phyloP scores from a whole-genome alignment of 2,329 filamentous ascomycete genomes.

The Xylaria sp. region DNA sequence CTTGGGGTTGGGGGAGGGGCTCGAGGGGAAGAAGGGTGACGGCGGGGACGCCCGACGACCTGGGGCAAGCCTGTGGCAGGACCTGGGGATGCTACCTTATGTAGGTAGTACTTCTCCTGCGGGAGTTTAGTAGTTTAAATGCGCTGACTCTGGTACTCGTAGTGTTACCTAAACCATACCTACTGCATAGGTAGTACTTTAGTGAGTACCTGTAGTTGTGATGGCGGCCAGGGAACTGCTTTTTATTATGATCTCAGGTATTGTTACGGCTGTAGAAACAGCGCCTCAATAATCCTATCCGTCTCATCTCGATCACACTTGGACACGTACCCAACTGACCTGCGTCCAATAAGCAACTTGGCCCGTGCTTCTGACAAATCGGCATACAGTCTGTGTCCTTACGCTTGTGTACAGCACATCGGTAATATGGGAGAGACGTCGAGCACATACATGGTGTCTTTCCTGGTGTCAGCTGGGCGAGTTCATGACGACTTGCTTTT shows the following conservation, averaged over 20 bases:
- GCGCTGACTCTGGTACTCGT: not conserved
- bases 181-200: too few relatives aligned
- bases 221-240: slow-evolving; percentile 2
- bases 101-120: not conserved
- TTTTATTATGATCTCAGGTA: not conserved
- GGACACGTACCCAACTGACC: not conserved
- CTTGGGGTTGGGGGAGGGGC: not conserved
- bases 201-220: not conserved
- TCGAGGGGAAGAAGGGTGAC: not conserved
- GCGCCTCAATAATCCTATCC: slow-evolving; percentile 26
- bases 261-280: slow-evolving; percentile 7
- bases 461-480: not conserved
- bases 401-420: not conserved
- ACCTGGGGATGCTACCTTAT: not conserved
- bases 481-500: slow-evolving; percentile 8
- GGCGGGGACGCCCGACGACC: slow-evolving; percentile 12
- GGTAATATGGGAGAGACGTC: not conserved
- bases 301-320: slow-evolving; percentile 22
- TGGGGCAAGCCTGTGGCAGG: not conserved
- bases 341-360: not conserved
- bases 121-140: not conserved
- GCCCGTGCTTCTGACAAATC: slow-evolving; percentile 29
- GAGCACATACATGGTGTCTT: not conserved
- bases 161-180: not conserved
- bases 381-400: not conserved